Base-by-base conservation (phyloP, 192 early-diverging fungal species). In the Funneliformis mosseae region DNA sequence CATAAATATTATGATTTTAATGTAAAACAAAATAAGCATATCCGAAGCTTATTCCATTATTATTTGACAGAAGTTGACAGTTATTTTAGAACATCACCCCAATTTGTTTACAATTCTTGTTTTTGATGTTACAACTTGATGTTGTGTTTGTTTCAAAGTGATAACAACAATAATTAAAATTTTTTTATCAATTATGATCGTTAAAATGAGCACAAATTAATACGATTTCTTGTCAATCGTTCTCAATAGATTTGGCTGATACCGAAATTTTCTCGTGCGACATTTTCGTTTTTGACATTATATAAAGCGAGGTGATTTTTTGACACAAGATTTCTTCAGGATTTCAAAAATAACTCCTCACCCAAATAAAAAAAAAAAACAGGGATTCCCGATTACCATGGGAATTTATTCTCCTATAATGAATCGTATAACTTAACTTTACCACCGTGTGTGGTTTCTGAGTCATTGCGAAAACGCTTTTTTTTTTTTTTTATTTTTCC, bases 381-480 rank as follows among this genome's bases (percentile, higher is more conserved):
- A 55, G 48, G 48, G 48, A 55, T 55, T 1, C 12, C 12, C 48
- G 4, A 55, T 55, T 55, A 55, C 12, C 16, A 18, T 4, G 43
- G 43, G 9, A 45, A 45, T 45, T 43, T 45, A 9, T 45, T 55
- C 48, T 55, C 18, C 48, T 16, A 16, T 55, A 55, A 55, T 55
- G 48, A 18, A 5, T 55, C 48, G 48, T 55, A n/a, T 55, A 55
- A 55, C 14, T 18, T 18, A 16, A 16, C 33, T 33, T 33, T 33
- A 33, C 33, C 33, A 33, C 14, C 48, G 63, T 66, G 63, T 66
- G 63, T 66, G 23, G 63, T 66, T 66, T 66, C 63, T 66, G 63
- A 66, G 23, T 66, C 63, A 66, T 66, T 33, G 63, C 63, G 63
- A 66, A 66, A 66, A 11, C 63, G 14, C 12, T 14, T 14, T 8